Conservation (phyloP, 2,329 filamentous ascomycete species). For the Neobulgaria alba region DNA sequence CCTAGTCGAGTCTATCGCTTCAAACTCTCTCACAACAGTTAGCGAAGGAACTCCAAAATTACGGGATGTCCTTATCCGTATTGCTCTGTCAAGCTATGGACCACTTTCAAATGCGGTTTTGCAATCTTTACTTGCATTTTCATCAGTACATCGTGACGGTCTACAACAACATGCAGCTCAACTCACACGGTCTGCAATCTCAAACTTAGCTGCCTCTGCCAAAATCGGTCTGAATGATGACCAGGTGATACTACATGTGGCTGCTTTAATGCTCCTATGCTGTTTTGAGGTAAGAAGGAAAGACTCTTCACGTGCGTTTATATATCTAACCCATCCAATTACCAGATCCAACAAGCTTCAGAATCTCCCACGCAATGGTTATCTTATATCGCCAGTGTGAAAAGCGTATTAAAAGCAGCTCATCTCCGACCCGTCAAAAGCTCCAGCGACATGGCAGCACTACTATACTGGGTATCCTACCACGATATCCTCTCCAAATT, state of each 20-base stretch:
- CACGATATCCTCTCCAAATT: not conserved
- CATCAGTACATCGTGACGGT: slow-evolving; percentile 4
- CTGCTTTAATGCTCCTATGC: slow-evolving; percentile 5
- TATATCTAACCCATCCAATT: too few species aligned
- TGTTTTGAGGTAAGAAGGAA: slow-evolving; percentile 3
- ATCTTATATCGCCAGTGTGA: not conserved
- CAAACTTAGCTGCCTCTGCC: slow-evolving; percentile 3
- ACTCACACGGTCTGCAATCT: slow-evolving; percentile 4
- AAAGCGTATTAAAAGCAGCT: not conserved
- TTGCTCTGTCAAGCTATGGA: slow-evolving; percentile 2
- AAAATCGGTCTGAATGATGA: not conserved
- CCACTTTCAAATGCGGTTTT: slow-evolving; percentile 2
- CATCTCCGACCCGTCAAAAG: not conserved
- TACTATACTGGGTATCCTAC: not conserved
- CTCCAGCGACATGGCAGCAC: not conserved
- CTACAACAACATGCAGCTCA: slow-evolving; percentile 3
- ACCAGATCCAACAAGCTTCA: slow-evolving; percentile 2
- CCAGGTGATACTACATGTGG: slow-evolving; percentile 4
- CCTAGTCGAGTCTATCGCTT: not conserved
- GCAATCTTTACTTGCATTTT: slow-evolving; percentile 6
- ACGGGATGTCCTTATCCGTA: slow-evolving; percentile 7
- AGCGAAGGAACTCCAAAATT: slow-evolving; percentile 1
- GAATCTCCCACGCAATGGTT: slow-evolving; percentile 3
- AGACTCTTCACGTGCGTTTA: not conserved
- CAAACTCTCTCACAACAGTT: not conserved